Percentiles rank a stretch among this genome's conserved stretches.
Conservation (phyloP, 2,329 filamentous ascomycete species). For the Xylaria sp. region DNA sequence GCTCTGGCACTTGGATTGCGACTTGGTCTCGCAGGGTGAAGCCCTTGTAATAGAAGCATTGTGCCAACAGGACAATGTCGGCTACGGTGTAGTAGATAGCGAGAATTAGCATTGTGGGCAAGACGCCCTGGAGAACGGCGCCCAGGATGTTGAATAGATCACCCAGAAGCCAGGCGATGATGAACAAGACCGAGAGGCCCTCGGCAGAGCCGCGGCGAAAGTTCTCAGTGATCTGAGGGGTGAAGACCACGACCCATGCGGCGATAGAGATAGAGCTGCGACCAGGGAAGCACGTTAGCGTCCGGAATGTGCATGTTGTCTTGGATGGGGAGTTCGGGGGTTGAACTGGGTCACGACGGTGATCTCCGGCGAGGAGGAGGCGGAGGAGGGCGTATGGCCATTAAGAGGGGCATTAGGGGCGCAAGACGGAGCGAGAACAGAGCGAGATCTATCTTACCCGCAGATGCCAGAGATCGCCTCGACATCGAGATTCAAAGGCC, state of each 20-base stretch:
- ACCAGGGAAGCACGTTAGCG: slow-evolving; percentile 9
- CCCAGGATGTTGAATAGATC: slow-evolving; percentile 97
- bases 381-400: background rate
- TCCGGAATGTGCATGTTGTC: background rate
- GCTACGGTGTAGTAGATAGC: slow-evolving; percentile 90
- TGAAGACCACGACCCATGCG: slow-evolving; percentile 97
- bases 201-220: slow-evolving; percentile 81
- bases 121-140: slow-evolving; percentile 81
- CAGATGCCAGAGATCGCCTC: slow-evolving; percentile 90
- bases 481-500: slow-evolving; percentile 68
- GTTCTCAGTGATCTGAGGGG: slow-evolving; percentile 93
- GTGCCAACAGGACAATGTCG: slow-evolving; percentile 78
- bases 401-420: background rate
- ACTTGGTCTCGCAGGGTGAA: slow-evolving; percentile 62
- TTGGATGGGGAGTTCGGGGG: background rate
- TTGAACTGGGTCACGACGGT: background rate
- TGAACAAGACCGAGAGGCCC: slow-evolving; percentile 83
- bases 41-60: slow-evolving; percentile 94
- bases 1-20: slow-evolving; percentile 38
- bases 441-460: slow-evolving; percentile 52
- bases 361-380: slow-evolving; percentile 1
- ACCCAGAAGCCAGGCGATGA: slow-evolving; percentile 86
- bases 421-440: no score
- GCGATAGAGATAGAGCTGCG: slow-evolving; percentile 86
- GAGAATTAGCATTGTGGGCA: slow-evolving; percentile 93